Percentiles rank a stretch among this genome's conserved stretches.
Conservation (phyloP, 2,329 filamentous ascomycete species). For the Penicillium griseofulvum region DNA sequence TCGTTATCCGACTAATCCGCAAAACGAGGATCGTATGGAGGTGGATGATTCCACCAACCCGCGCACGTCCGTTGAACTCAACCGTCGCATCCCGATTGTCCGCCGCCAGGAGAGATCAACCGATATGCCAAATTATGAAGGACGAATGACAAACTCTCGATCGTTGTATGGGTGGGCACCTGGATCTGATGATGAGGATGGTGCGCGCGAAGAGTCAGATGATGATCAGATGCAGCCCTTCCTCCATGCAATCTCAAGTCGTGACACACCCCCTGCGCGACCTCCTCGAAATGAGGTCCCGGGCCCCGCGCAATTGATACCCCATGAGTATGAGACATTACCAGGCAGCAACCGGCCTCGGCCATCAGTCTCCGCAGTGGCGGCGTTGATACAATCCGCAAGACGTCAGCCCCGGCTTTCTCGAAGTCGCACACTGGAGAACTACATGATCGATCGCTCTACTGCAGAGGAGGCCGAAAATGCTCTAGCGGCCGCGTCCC, state of each 20-base stretch:
- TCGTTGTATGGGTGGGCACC: conserved; percentile 62
- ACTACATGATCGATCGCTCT: conserved; percentile 40
- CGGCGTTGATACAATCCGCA: conserved; percentile 42
- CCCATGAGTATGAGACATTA: conserved; percentile 7
- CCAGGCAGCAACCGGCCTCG: conserved; percentile 17
- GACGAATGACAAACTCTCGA: conserved; percentile 53
- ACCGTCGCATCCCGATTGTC: conserved; percentile 41
- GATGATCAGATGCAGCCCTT: conserved; percentile 31
- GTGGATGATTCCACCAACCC: conserved; percentile 31
- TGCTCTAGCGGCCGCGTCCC: conserved; percentile 10
- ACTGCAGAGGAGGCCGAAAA: conserved; percentile 26
- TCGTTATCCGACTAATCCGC: conserved; percentile 24
- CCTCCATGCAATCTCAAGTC: conserved; percentile 28
- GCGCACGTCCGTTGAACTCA: conserved; percentile 39
- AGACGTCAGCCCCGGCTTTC: conserved; percentile 41
- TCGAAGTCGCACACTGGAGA: conserved; percentile 40
- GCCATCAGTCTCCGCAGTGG: conserved; percentile 33
- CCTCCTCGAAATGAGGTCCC: conserved; percentile 25
- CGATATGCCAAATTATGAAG: conserved; percentile 53
- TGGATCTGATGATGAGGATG: conserved; percentile 40
- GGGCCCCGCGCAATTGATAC: conserved; percentile 18
- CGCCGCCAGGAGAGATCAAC: conserved; percentile 42
- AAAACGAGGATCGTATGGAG: conserved; percentile 38
- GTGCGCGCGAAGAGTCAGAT: conserved; percentile 25
- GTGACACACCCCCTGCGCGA: conserved; percentile 23